A percentile compares a stretch with the other conserved stretches of the same genome.
Evolutionary conservation across 495 filamentous ascomycete genomes (phyloP).

Genomic region (Daldinia caldariorum): DNA sequence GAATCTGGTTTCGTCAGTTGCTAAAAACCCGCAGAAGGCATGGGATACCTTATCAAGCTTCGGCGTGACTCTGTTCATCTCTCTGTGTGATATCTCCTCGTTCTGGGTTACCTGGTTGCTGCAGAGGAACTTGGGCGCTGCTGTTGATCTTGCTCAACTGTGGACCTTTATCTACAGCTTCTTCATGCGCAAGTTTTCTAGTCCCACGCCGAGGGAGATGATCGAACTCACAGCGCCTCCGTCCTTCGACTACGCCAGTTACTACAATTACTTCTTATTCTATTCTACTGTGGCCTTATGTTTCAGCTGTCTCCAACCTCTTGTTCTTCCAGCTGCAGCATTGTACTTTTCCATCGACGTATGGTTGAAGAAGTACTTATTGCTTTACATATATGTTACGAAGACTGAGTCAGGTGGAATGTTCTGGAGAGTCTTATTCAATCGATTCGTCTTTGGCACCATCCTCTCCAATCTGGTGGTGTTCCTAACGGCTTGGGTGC

Average conservation of each 20-base stretch:
- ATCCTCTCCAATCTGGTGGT: constrained; percentile 83
- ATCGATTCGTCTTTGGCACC: constrained; percentile 85
- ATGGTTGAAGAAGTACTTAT: constrained; percentile 92
- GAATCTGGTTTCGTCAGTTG: constrained; percentile 72
- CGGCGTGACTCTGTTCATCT: constrained; percentile 67
- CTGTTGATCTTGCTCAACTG: constrained; percentile 87
- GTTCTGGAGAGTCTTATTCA: constrained; percentile 91
- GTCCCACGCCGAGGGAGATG: constrained; percentile 88
- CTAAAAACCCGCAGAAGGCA: constrained; percentile 62
- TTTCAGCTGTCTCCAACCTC: constrained; percentile 86
- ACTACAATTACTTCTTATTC: constrained; percentile 97
- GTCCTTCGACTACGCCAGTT: constrained; percentile 91
- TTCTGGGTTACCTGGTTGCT: constrained; percentile 96
- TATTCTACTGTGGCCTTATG: constrained; percentile 90
- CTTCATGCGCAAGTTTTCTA: constrained; percentile 81
- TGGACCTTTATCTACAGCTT: constrained; percentile 82
- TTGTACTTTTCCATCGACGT: constrained; percentile 90
- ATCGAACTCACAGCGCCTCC: constrained; percentile 95
- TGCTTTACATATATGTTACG: constrained; percentile 94
- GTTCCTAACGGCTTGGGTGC: constrained; percentile 74
- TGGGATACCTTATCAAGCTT: constrained; percentile 77
- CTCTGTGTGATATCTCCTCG: constrained; percentile 79
- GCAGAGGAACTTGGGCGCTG: constrained; percentile 90
- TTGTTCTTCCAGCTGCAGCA: constrained; percentile 88
- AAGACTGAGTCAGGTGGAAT: constrained; percentile 96